Evolutionary conservation across 2,329 filamentous ascomycete genomes (phyloP), one percentile per base, ranked within the genome.

Genomic region (Zalaria sp.): DNA sequence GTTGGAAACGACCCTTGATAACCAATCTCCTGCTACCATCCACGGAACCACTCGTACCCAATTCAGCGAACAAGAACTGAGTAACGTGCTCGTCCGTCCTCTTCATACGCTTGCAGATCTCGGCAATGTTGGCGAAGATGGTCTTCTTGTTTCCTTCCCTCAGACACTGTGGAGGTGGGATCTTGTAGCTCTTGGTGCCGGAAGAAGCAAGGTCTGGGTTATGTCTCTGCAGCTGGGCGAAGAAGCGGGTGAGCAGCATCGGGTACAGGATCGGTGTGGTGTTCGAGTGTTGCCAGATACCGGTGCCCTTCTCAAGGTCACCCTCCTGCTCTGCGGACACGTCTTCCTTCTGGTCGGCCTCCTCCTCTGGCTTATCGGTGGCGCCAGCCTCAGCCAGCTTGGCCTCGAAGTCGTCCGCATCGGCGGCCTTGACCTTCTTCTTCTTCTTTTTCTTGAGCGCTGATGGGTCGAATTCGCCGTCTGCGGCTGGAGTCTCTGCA

Each of bases 111-210:
- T 94, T 94, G 76, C 87, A 93, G 58, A 98, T 96, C 62, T 98
- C 91, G 62, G 86, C 79, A 59, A 98, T 91, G 72, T 98, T 98
- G 72, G 89, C 91, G 59, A 98, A 98, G 59, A 98, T 94, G 48
- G 91, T 98, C 81, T 93, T 93, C 78, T 94, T 93, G 79, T 98
- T 98, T 63, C 91, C 91, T 87, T 98, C 91, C 69, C 91, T 88
- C 60, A 96, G 79, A 69, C 91, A 96, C 72, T 98, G 91, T 39
- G 91, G 91, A 41, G 91, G 91, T 40, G 91, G 91, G 54, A 98
- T 98, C 79, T 96, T 96, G 79, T 96, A 98, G 66, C 83, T 93
- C 74, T 87, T 91, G 61, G 79, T 84, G 35, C 57, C 57, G 38
- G 49, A 47, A 48, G 84, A 82, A 50, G 89, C 81, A 57, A 96